A percentile compares a stretch with the other conserved stretches of the same genome.
Evolutionary conservation across 2,329 filamentous ascomycete genomes (phyloP).

Genomic region (Botrytis galanthina): DNA sequence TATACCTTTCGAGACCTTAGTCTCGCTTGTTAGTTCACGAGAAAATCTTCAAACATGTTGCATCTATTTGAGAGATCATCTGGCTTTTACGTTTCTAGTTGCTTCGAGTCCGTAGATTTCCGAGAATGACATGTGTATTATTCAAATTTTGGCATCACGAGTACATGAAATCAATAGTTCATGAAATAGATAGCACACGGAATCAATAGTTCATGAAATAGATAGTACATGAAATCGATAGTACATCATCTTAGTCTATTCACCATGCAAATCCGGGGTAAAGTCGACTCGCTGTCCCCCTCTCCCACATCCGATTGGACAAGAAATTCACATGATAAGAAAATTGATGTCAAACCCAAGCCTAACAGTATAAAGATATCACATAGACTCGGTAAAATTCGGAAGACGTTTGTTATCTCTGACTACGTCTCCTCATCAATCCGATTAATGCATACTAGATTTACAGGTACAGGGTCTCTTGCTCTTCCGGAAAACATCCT

Average conservation of each 20-base stretch:
- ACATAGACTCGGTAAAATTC: background rate
- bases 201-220: too few relatives aligned
- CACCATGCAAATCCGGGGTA: background rate
- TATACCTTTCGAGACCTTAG: background rate
- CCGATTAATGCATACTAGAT: background rate
- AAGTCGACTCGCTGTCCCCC: background rate
- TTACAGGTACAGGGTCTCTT: background rate
- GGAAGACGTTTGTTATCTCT: background rate
- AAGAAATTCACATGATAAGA: background rate
- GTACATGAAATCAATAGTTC: background rate
- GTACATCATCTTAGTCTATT: background rate
- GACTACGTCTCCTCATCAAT: background rate
- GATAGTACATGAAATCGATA: too few relatives aligned
- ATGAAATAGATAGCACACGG: too few relatives aligned
- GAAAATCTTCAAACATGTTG: background rate
- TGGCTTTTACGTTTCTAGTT: background rate
- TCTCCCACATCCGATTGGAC: background rate
- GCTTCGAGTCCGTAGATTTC: background rate
- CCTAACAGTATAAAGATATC: background rate
- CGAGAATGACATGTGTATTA: rapidly evolving
- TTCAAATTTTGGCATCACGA: background rate
- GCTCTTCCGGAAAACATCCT: background rate
- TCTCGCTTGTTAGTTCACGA: background rate
- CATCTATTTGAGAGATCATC: background rate
- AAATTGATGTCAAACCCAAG: background rate